Base-by-base conservation (phyloP, 768 basidiomycete genomes). In the Rhodosporidiobolus sp. region DNA sequence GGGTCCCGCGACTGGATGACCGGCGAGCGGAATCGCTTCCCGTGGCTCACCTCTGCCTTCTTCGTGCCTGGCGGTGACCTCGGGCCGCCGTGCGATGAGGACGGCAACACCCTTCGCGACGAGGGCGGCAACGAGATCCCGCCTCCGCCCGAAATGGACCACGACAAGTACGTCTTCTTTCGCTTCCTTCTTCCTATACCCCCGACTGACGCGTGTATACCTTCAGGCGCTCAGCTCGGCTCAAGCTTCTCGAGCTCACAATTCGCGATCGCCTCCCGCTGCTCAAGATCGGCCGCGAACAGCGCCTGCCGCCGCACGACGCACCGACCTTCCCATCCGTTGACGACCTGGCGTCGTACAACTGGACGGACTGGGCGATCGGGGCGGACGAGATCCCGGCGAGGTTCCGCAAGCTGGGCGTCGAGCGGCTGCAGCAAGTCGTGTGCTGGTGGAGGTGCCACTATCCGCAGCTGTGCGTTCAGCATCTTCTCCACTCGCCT, bases 11-110 rank as follows among this genome's bases (percentile, higher is more conserved):
- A 28, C 19, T 11, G n/a, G n/a, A n/a, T n/a, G n/a, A n/a, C n/a
- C n/a, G n/a, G n/a, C n/a, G n/a, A n/a, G n/a, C n/a, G n/a, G n/a
- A n/a, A n/a, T n/a, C n/a, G 19, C 38, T 72, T 61, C 32, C 62
- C 71, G 1, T 72, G 67, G 66, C 14, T 65, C n/a, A 66, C 67
- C 2, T 22, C 58, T 0, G 66, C 67, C 22, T 67, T 67, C 61
- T 24, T 72, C 4, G 45, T 67, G 1, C 49, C 49, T 1, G 66
- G 65, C 2, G 66, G 66, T 30, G 32, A 49, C 3, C 32, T 68
- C 32, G 66, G 62, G 12, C 9, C n/a, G 0, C 32, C 38, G 1
- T 43, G 57, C 38, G 57, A 67, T 22, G 16, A 34, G 17, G n/a
- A 54, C 1, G 66, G 19, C 9, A 52, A 49, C 0, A 3, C 1